Evolutionary conservation across 768 basidiomycete genomes (phyloP), one percentile per base, ranked within the genome.

Genomic region (Termitomyces sp.): DNA sequence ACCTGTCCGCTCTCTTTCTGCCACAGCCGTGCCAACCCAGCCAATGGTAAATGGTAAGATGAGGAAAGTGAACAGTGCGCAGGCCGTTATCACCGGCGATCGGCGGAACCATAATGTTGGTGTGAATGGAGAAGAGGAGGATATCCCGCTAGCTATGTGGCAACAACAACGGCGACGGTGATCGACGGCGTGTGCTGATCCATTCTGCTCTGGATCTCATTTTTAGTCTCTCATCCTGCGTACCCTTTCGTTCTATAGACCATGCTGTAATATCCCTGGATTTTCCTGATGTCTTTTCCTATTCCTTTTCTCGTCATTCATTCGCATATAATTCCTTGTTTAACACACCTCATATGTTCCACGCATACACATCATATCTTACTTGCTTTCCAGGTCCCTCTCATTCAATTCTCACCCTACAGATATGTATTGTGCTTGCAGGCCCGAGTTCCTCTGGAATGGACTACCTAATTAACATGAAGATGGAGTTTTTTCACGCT

Each of bases 131-230:
- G 88, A 90, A 65, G 90, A 92, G 65, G 90, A 92, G 66, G 90
- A 92, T 66, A 73, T 90, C 38, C 90, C 90, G 19, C 75, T 93
- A 47, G 89, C 91, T 19, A 70, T 90, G 55, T 91, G 84, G 78
- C 89, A 91, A 69, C 88, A 87, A 65, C 89, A 86, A 66, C 85
- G 82, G 63, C 77, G 84, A 65, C 77, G 78, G 67, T 83, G 71
- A 77, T 67, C 50, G 53, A 56, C 40, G 47, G 43, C 34, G 16
- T 45, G 44, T 27, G 27, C 8, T 14, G 19, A 35, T 17, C 19
- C 17, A 35, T 23, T 14, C 43, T 53, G 53, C 37, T 42, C 35
- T 45, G 47, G 50, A 59, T 56, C 38, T 56, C 57, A 44, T 44
- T 56, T 59, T 48, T 42, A 46, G 29, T 29, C 53, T 48, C 56